Base-by-base conservation (phyloP, 768 basidiomycete species). In the Podaxis sp. region DNA sequence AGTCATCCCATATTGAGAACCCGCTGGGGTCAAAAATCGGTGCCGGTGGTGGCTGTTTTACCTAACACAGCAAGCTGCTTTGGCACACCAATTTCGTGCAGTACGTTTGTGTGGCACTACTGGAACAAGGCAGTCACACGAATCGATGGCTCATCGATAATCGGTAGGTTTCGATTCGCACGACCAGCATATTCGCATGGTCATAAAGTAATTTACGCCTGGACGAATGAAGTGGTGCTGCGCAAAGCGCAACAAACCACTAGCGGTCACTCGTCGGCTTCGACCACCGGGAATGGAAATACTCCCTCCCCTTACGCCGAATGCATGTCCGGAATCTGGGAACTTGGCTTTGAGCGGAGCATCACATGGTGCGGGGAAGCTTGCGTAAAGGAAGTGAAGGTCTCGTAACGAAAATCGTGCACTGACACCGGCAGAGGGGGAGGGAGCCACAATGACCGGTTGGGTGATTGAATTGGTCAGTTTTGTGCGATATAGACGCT, bases 401-500 rank as follows among this genome's bases (percentile, higher is more conserved):
- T n/a, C 38, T 60, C 59, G 59, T 60, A 60, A 60, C 33, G 28
- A 56, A 60, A 52, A 51, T 19, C 39, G 17, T 39, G 59, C 26
- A 46, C 42, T 44, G 42, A 22, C 56, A 26, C 11, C 38, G 2
- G 26, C 4, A 51, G 26, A n/a, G 26, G 12, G 49, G 13, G 40
- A 15, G 42, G 56, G n/a, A 26, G 42, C 17, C 11, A 44, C 56
- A 19, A 24, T 24, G 24, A 26, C 49, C 49, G 56, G 26, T 26
- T 46, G 33, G 33, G 33, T 33, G 9, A 46, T 46, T 57, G 40
- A 57, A 30, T 57, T 28, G 33, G 17, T 19, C 39, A 57, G 33
- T 12, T 15, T 22, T 28, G 42, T 4, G n/a, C 42, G 28, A 12
- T 19, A 1, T 4, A 5, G 49, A 22, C 54, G 39, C 39, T 26